These are phyloP conservation scores for Nidularia pulvinata DNA, from an alignment of 768 basidiomycete genomes.

Conservation along the genomic window DNA sequence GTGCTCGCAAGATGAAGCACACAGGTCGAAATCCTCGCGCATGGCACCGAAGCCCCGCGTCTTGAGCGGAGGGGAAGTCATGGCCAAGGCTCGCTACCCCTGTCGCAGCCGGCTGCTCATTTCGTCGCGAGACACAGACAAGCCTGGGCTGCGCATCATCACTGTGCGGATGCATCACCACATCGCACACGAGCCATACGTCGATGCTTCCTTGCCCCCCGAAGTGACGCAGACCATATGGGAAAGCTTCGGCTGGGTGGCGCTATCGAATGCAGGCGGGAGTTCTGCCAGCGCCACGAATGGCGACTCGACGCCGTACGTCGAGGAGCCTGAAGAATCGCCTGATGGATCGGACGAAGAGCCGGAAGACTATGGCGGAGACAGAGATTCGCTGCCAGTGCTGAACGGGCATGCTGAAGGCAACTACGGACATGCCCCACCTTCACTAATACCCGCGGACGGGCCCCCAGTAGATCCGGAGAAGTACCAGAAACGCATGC, in stretches of 20 bases:
- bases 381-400: not conserved
- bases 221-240: slow-evolving; percentile 32
- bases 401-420: not conserved
- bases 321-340: not conserved
- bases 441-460: not conserved
- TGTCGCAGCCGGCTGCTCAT: slow-evolving; percentile 46
- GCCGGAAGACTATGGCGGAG: not conserved
- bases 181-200: slow-evolving; percentile 39
- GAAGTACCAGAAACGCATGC: slow-evolving; percentile 33
- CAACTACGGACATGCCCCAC: not conserved
- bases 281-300: not conserved
- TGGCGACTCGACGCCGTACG: not conserved
- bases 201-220: slow-evolving; percentile 32
- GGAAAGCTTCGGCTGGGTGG: slow-evolving; percentile 25
- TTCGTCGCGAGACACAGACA: slow-evolving; percentile 33
- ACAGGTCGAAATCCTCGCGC: slow-evolving; percentile 35
- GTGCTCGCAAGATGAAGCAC: slow-evolving; percentile 50
- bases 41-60: slow-evolving; percentile 29
- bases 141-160: slow-evolving; percentile 20
- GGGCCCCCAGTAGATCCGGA: slow-evolving; percentile 10
- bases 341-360: slow-evolving; percentile 3
- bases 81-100: slow-evolving; percentile 40
- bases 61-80: slow-evolving; percentile 30
- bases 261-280: not conserved
- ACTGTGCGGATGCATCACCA: slow-evolving; percentile 45